These are phyloP conservation scores for Paramecium sexaurelia DNA, from an alignment of 73 alveolate species.

Conservation along the genomic window DNA sequence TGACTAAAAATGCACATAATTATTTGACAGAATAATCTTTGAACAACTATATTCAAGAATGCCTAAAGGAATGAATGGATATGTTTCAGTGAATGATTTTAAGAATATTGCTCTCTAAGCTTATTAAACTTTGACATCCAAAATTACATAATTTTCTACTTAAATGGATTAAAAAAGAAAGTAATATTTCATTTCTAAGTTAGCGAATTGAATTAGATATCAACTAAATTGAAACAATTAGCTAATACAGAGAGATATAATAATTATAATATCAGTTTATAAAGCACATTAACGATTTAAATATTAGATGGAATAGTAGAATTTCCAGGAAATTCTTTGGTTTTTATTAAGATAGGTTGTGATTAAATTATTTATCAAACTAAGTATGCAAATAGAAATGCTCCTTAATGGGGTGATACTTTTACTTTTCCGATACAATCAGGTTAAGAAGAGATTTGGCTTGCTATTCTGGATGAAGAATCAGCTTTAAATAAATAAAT, in stretches of 20 bases:
- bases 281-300: background rate
- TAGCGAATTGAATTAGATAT: background rate
- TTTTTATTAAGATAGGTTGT: constrained; percentile 25
- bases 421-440: background rate
- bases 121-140: background rate
- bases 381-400: background rate
- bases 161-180: background rate
- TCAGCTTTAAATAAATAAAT: background rate
- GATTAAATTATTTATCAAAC: constrained; percentile 1
- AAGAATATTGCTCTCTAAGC: background rate
- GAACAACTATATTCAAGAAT: constrained; percentile 18
- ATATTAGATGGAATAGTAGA: background rate
- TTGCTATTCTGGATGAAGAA: background rate
- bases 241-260: constrained; percentile 19
- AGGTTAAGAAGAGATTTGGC: background rate
- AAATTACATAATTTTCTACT: background rate
- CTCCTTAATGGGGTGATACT: background rate
- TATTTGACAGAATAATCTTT: constrained; percentile 18
- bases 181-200: background rate
- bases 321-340: constrained; percentile 1
- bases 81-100: background rate
- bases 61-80: constrained; percentile 41
- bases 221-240: background rate
- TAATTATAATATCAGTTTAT: background rate
- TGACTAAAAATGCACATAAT: background rate